phyloP scores from a whole-genome alignment of 2,329 filamentous ascomycete species.

The Capronia epimyces region DNA sequence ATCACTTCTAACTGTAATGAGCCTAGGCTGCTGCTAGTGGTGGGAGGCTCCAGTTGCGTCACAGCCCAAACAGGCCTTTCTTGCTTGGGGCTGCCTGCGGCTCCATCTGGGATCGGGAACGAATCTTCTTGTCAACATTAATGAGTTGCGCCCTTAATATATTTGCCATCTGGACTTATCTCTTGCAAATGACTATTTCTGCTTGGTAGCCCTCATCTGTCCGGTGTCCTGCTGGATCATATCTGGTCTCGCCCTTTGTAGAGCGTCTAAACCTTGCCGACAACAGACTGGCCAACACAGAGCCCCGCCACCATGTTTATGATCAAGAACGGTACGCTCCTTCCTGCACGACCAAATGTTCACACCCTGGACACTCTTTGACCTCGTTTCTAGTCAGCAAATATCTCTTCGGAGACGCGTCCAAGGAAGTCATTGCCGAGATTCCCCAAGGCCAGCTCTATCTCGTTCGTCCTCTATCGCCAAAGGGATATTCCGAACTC shows the following conservation, averaged over 20 bases:
- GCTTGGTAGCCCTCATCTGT: neutral
- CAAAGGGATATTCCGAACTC: slow-evolving; percentile 96
- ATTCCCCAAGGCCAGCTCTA: slow-evolving; percentile 95
- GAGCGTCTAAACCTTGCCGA: neutral
- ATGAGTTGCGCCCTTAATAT: neutral
- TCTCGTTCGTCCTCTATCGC: slow-evolving; percentile 87
- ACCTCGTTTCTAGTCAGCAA: slow-evolving; percentile 64
- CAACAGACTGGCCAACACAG: neutral
- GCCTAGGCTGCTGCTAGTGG: neutral
- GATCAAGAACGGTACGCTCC: slow-evolving; percentile 50
- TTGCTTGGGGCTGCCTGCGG: slow-evolving; percentile 2
- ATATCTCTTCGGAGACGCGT: slow-evolving; percentile 81
- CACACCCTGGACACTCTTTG: slow-evolving; percentile 7
- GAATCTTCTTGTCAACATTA: neutral
- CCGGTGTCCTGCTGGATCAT: neutral
- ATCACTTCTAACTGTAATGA: neutral
- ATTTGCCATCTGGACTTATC: neutral
- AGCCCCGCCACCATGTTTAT: slow-evolving; percentile 47
- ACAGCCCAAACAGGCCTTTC: slow-evolving; percentile 2
- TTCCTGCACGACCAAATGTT: slow-evolving; percentile 11
- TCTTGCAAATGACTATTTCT: neutral
- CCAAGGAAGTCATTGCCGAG: slow-evolving; percentile 89
- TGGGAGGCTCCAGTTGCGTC: slow-evolving; percentile 11
- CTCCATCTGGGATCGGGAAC: neutral
- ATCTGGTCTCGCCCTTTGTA: neutral